Evolutionary conservation across 257 asterid species (phyloP).

Genomic region (Nicotiana benthamiana): DNA sequence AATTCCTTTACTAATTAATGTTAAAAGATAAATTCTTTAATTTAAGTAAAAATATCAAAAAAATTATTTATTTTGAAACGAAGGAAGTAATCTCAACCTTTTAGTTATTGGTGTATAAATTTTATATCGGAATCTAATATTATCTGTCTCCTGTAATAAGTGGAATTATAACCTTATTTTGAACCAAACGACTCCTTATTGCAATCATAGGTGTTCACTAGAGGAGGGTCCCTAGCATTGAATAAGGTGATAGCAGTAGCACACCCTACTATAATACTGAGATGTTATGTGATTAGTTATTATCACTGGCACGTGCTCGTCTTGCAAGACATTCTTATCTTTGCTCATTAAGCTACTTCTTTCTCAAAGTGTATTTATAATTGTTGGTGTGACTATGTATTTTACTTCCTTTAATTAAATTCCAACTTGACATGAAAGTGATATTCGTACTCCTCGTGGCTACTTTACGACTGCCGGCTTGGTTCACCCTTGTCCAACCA

Average conservation of each 20-base stretch:
- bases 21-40: too few relatives aligned
- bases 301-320: not conserved
- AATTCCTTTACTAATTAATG: too few relatives aligned
- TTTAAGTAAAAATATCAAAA: too few relatives aligned
- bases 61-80: too few relatives aligned
- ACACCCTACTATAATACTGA: not conserved
- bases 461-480: not conserved
- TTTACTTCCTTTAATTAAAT: not conserved
- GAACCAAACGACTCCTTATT: too few relatives aligned
- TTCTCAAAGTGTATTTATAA: not conserved
- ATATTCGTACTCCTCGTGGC: not conserved
- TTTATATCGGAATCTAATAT: too few relatives aligned
- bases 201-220: too few relatives aligned
- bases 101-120: too few relatives aligned
- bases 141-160: too few relatives aligned
- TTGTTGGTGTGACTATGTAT: not conserved
- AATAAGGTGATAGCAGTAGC: not conserved
- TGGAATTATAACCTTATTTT: too few relatives aligned
- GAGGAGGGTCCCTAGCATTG: too few relatives aligned
- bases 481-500: not conserved
- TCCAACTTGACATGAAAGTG: slow-evolving; percentile 7
- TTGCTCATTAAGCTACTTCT: not conserved
- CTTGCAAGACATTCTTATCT: not conserved
- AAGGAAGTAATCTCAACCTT: too few relatives aligned
- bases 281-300: not conserved